Conservation (phyloP, 306 rosid species). For the Lathyrus aphaca region DNA sequence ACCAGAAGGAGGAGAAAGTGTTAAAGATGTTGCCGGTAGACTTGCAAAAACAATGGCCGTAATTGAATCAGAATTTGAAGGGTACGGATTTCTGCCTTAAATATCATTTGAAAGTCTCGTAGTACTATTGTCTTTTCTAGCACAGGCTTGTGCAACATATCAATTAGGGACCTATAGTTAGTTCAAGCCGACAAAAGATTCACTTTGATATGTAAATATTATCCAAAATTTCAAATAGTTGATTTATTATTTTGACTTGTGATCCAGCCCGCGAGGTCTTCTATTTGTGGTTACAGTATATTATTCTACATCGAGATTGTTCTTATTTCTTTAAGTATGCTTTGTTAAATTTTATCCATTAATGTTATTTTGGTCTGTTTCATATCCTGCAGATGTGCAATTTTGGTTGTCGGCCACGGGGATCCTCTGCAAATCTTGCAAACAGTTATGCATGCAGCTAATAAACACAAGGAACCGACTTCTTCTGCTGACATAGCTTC, state of each 20-base stretch:
- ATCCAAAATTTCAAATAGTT: not conserved
- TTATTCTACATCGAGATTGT: not conserved
- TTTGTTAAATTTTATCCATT: conserved; percentile 11
- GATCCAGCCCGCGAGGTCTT: not conserved
- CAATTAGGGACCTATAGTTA: not conserved
- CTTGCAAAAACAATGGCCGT: conserved; percentile 58
- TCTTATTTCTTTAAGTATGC: conserved; percentile 15
- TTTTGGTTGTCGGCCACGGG: conserved; percentile 89
- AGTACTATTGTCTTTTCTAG: too few relatives aligned
- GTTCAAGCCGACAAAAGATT: conserved; percentile 6
- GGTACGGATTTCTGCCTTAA: conserved; percentile 48
- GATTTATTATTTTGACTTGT: not conserved
- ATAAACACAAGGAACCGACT: conserved; percentile 44
- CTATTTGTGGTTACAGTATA: not conserved
- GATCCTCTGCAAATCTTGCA: conserved; percentile 87
- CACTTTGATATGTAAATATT: conserved; percentile 18
- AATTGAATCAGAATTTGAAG: conserved; percentile 72
- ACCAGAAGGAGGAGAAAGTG: conserved; percentile 93
- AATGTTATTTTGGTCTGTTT: conserved; percentile 9
- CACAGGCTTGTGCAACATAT: too few relatives aligned
- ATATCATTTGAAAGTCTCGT: not conserved
- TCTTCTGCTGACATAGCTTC: conserved; percentile 46
- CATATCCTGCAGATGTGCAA: conserved; percentile 55
- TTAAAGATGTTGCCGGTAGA: conserved; percentile 80
- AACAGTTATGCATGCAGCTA: conserved; percentile 62